Conservation (phyloP, 306 rosid genomes). For the Prosopis cineraria region DNA sequence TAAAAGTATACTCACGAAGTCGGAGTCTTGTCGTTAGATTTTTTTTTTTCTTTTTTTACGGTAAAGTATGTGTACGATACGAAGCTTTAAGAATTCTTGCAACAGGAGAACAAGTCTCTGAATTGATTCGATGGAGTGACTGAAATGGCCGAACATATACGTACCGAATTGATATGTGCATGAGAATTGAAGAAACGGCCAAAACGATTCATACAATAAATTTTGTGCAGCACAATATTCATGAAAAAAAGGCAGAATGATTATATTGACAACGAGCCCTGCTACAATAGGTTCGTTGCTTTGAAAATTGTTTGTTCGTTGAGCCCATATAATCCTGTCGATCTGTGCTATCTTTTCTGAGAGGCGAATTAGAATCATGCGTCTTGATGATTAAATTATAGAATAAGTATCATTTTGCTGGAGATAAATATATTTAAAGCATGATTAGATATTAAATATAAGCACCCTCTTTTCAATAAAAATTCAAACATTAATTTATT, state of each 20-base stretch:
- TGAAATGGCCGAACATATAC: background rate
- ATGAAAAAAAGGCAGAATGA: background rate
- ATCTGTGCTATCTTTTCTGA: background rate
- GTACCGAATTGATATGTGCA: conserved; percentile 9
- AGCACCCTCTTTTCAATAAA: too few relatives aligned
- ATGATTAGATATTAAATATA: too few relatives aligned
- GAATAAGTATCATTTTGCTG: too few relatives aligned
- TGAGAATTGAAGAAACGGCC: conserved; percentile 13
- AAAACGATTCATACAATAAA: background rate
- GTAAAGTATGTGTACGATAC: conserved; percentile 4
- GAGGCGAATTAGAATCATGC: background rate
- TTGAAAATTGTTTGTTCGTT: background rate
- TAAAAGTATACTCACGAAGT: background rate
- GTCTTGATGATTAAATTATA: too few relatives aligned
- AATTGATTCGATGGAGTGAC: conserved; percentile 32
- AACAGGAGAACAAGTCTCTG: conserved; percentile 25
- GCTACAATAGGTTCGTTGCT: background rate
- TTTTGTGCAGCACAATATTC: background rate
- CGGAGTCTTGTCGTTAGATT: background rate
- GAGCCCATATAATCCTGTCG: background rate
- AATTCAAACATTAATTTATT: too few relatives aligned
- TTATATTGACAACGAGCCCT: background rate
- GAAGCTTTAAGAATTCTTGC: background rate
- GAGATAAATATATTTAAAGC: too few relatives aligned
- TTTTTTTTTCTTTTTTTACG: background rate